Base-by-base conservation (phyloP, 23 red algal genomes). In the Chondrus crispus region DNA sequence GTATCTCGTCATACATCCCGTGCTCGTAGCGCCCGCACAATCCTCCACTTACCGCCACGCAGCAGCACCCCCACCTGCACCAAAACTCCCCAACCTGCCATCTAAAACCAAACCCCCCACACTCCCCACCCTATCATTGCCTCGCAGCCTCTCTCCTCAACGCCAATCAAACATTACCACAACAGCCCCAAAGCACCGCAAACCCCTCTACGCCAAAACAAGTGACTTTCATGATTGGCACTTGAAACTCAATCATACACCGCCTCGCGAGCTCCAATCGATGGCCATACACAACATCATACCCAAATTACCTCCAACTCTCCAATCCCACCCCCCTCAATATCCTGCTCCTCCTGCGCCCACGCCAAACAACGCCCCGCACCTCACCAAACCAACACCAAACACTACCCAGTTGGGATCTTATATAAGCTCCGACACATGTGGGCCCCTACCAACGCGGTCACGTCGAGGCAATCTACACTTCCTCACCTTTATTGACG, bases 251-350 rank as follows among this genome's bases (percentile, higher is more conserved):
- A 66, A 66, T 32, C 60, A 66, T 32, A 2, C 60, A 30, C 24
- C 26, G 9, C 60, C 60, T 30, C 60, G 35, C 26, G 24, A 32
- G 24, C 26, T 66, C 60, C 60, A 66, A 66, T 66, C 60, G 35
- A 66, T 66, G 60, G 60, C 60, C 60, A 66, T 30, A 32, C 60
- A 66, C 60, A 66, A 66, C 18, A 66, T 66, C 60, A 66, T 66
- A 11, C 18, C 60, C 26, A 22, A 30, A 16, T 32, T 66, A 16
- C 60, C 60, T 30, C 60, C 60, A 66, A 66, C 26, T 32, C 35
- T 32, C 26, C 26, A 32, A 22, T 32, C 26, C 60, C 60, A 66
- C 60, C 35, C 60, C 60, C 60, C 26, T 66, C 35, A 22, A 66
- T 66, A 0, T 6, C 26, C 60, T 66, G 60, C 60, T 22, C 26